phyloP scores from a whole-genome alignment of 2,329 filamentous ascomycete genomes.

The Fonsecaea multimorphosa region DNA sequence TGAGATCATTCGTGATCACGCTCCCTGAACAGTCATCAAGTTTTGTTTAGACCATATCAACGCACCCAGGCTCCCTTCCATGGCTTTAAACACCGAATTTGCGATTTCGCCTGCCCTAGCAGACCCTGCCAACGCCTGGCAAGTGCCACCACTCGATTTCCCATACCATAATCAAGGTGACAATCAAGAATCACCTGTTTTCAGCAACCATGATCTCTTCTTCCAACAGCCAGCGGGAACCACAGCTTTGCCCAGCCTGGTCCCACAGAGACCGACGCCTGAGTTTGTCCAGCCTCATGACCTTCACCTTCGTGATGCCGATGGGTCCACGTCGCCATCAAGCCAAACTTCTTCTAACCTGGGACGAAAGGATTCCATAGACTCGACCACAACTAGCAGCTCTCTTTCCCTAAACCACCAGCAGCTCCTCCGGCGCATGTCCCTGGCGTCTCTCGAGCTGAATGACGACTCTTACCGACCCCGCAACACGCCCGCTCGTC shows the following conservation, averaged over 20 bases:
- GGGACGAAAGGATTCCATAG: constrained; percentile 10
- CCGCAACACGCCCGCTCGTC: constrained; percentile 22
- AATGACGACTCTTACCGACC: constrained; percentile 27
- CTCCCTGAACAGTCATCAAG: constrained; percentile 3
- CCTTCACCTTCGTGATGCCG: constrained; percentile 9
- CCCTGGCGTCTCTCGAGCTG: constrained; percentile 21
- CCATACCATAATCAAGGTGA: neutral
- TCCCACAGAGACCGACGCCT: neutral
- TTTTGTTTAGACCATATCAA: neutral
- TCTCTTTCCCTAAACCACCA: constrained; percentile 15
- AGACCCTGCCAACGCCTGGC: constrained; percentile 12
- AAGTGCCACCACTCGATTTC: neutral
- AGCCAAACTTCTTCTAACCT: constrained; percentile 5
- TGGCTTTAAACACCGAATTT: constrained; percentile 5
- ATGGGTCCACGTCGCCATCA: constrained; percentile 5
- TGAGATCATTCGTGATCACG: constrained; percentile 1
- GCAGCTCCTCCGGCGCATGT: constrained; percentile 27
- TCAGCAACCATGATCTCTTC: neutral
- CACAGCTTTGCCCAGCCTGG: neutral
- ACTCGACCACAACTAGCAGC: constrained; percentile 5
- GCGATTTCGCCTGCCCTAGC: neutral
- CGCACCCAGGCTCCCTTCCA: no score
- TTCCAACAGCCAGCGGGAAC: neutral
- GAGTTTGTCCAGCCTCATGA: constrained; percentile 26
- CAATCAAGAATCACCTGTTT: neutral